These are phyloP conservation scores for Hypholoma fasciculare DNA, from an alignment of 768 basidiomycete genomes.

Conservation along the genomic window DNA sequence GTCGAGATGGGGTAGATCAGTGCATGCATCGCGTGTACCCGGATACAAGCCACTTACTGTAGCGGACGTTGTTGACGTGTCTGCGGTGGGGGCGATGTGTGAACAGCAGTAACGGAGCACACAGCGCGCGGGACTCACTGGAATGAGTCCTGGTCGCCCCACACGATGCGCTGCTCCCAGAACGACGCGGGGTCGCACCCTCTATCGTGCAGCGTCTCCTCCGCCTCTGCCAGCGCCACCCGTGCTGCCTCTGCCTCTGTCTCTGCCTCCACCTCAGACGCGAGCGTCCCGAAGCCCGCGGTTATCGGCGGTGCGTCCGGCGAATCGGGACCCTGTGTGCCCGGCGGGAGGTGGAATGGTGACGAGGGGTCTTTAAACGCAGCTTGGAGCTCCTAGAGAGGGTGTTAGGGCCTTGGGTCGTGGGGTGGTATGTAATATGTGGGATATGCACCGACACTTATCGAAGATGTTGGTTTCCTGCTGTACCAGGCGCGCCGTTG, in stretches of 20 bases:
- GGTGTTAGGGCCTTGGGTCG: not conserved
- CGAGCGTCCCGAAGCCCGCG: conserved; percentile 13
- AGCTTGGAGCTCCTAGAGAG: conserved; percentile 53
- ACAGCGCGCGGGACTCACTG: conserved; percentile 48
- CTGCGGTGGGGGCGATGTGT: conserved; percentile 30
- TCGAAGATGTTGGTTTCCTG: not conserved
- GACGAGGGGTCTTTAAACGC: conserved; percentile 64
- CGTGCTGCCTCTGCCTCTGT: conserved; percentile 3
- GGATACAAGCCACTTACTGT: conserved; percentile 43
- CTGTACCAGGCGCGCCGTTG: not conserved
- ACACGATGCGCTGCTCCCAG: conserved; percentile 76
- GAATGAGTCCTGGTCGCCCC: conserved; percentile 81
- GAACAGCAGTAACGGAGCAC: not conserved
- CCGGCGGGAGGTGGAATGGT: conserved; percentile 65
- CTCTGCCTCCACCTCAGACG: conserved; percentile 1
- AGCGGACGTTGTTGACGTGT: conserved; percentile 79
- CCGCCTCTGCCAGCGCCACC: conserved; percentile 38
- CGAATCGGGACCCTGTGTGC: conserved; percentile 57
- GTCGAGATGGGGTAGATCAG: not conserved
- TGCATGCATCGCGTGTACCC: not conserved
- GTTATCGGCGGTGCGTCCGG: conserved; percentile 44
- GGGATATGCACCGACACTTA: not conserved
- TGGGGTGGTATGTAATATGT: no score
- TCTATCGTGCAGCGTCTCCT: conserved; percentile 35
- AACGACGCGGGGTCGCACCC: conserved; percentile 69